These are phyloP conservation scores for Tulasnella sp. DNA, from an alignment of 768 basidiomycete genomes.

Conservation along the genomic window DNA sequence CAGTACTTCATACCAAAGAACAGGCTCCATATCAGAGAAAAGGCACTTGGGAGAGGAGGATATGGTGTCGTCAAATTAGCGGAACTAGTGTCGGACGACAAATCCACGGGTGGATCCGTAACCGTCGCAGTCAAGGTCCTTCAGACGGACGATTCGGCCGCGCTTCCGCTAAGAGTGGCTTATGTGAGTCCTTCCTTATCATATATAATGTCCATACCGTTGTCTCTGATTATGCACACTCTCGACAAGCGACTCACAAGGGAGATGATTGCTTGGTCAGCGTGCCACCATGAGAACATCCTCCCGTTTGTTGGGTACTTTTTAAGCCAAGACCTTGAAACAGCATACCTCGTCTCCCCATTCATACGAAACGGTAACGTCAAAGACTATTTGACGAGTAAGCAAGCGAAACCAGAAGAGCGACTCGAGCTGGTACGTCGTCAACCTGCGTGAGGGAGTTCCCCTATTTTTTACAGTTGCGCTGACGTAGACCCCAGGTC, in stretches of 20 bases:
- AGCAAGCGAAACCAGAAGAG: constrained; percentile 1
- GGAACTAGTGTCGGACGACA: neutral
- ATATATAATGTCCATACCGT: neutral
- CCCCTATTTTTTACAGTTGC: neutral
- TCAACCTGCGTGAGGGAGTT: neutral
- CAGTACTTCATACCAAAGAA: neutral
- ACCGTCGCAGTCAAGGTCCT: neutral
- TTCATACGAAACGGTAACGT: constrained; percentile 3
- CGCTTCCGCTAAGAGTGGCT: neutral
- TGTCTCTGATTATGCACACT: neutral
- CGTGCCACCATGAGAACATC: neutral
- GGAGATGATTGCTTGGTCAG: constrained; percentile 11
- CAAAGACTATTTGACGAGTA: constrained; percentile 1
- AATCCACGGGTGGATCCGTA: neutral
- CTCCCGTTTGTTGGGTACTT: constrained; percentile 12
- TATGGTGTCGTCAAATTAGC: neutral
- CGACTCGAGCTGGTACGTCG: neutral
- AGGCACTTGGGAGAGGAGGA: neutral
- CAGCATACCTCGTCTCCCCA: constrained; percentile 1
- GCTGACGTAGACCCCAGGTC: neutral
- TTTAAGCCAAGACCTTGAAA: neutral
- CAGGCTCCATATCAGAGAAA: neutral
- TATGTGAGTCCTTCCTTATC: neutral
- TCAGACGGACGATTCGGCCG: neutral
- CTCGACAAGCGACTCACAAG: neutral